Base-by-base conservation (phyloP, 2,329 filamentous ascomycete genomes). In the Xylaria sp. region DNA sequence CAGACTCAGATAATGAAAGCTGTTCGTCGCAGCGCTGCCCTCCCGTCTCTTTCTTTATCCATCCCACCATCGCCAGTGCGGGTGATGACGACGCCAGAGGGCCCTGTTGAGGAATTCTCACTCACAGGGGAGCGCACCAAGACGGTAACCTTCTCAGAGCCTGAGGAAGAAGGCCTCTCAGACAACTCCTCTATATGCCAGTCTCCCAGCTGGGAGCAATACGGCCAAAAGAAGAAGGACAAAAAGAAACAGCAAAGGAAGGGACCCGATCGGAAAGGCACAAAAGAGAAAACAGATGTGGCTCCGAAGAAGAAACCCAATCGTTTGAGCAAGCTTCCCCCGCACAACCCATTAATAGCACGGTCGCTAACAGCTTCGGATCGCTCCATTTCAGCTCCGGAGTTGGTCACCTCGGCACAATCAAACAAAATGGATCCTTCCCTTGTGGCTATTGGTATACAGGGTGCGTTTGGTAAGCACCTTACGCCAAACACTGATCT, bases 171-270 rank as follows among this genome's bases (percentile, higher is more conserved):
- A 28, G 73, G 69, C n/a, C 72, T 74, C 64, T 81, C 79, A 2
- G 80, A 80, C 51, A 74, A 79, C 50, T 82, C 80, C 3, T 83
- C 80, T 0, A 84, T 87, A 57, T 89, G 86, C 64, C 84, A 87
- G 58, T 88, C 86, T 1, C 86, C 86, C 1, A 87, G 82, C 58
- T 88, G 86, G 86, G 85, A 87, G 65, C 81, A 83, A 21, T 84
- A 84, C 67, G 79, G 80, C 2, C 79, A 81, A 19, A 82, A 78
- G 66, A 85, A 83, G 68, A 83, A 61, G 31, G 59, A 80, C 70
- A 83, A 85, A 33, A 63, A 80, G 70, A 83, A 85, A 65, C 84
- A 82, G 66, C 55, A 67, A 23, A 74, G 73, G 71, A 84, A 82
- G 69, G 75, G 75, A 14, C 76, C 78, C 37, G 72, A 72, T 12